A percentile compares a stretch with the other conserved stretches of the same genome.
These are phyloP conservation scores for Orbilia oligospora DNA, from an alignment of 2,329 filamentous ascomycete genomes.

Conservation along the genomic window DNA sequence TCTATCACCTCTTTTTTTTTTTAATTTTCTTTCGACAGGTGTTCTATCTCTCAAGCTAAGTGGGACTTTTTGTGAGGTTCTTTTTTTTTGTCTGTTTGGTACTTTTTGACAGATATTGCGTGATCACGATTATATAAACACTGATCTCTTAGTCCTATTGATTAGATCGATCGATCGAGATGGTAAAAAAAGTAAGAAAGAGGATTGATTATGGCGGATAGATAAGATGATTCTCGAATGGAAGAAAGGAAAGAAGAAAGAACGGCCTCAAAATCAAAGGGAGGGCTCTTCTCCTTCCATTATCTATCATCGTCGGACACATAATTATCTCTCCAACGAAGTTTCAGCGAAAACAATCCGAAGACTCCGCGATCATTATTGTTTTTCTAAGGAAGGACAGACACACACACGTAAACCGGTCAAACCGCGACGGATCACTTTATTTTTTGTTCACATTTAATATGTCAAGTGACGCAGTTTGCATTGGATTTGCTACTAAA, in stretches of 20 bases:
- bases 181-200: not conserved
- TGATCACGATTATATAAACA: slow-evolving; percentile 23
- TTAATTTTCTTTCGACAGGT: not conserved
- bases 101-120: slow-evolving; percentile 3
- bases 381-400: not conserved
- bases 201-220: slow-evolving; percentile 1
- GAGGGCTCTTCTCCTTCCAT: slow-evolving; percentile 11
- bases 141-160: not conserved
- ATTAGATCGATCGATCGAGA: not conserved
- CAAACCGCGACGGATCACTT: slow-evolving; percentile 7
- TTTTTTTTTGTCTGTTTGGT: not conserved
- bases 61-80: not conserved
- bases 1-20: not conserved
- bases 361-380: slow-evolving; percentile 24
- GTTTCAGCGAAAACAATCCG: slow-evolving; percentile 48
- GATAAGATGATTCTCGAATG: not conserved
- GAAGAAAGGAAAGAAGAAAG: not conserved
- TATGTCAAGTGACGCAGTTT: slow-evolving; percentile 37
- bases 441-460: not conserved
- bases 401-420: not conserved
- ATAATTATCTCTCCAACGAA: slow-evolving; percentile 22
- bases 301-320: slow-evolving; percentile 60
- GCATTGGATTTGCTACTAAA: slow-evolving; percentile 34
- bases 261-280: not conserved
- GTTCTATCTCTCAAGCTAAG: too few relatives aligned